Conservation (phyloP, 2,329 filamentous ascomycete species). For the Cladosporium sp. region DNA sequence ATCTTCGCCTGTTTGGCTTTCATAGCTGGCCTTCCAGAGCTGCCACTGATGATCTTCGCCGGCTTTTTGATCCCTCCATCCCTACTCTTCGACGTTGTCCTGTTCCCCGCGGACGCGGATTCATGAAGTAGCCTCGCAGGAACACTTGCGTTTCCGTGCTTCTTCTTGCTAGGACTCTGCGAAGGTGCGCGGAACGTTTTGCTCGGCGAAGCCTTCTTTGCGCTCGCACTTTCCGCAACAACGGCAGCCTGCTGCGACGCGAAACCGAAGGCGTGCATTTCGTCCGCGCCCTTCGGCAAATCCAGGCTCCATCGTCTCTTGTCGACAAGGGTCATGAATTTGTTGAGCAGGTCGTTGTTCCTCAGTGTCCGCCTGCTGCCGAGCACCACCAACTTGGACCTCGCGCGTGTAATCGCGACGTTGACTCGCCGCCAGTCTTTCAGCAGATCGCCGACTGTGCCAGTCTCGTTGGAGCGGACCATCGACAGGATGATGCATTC, state of each 20-base stretch:
- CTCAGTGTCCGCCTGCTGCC: slow-evolving; percentile 74
- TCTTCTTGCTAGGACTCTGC: slow-evolving; percentile 9
- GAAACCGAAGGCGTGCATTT: slow-evolving; percentile 21
- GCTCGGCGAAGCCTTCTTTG: not conserved
- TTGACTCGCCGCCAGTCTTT: slow-evolving; percentile 92
- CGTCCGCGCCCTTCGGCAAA: slow-evolving; percentile 36
- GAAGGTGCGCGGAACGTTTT: not conserved
- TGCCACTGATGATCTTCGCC: slow-evolving; percentile 10
- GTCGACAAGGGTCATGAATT: slow-evolving; percentile 73
- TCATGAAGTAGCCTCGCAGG: not conserved
- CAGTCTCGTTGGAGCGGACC: slow-evolving; percentile 77
- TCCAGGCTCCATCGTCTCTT: slow-evolving; percentile 73
- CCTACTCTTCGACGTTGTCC: not conserved
- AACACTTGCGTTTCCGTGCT: not conserved
- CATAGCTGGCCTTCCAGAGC: not conserved
- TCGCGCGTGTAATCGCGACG: slow-evolving; percentile 87
- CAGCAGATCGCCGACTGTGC: slow-evolving; percentile 81
- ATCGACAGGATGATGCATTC: slow-evolving; percentile 82
- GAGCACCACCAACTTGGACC: slow-evolving; percentile 83
- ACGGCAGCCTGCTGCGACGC: slow-evolving; percentile 18
- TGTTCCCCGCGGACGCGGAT: slow-evolving; percentile 2
- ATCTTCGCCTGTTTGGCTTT: slow-evolving; percentile 15
- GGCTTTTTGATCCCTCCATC: slow-evolving; percentile 5
- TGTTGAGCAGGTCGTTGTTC: slow-evolving; percentile 64
- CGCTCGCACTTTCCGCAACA: slow-evolving; percentile 1